Evolutionary conservation across 805 yeast genomes (phyloP).

Genomic region (Nadsonia fulvescens): DNA sequence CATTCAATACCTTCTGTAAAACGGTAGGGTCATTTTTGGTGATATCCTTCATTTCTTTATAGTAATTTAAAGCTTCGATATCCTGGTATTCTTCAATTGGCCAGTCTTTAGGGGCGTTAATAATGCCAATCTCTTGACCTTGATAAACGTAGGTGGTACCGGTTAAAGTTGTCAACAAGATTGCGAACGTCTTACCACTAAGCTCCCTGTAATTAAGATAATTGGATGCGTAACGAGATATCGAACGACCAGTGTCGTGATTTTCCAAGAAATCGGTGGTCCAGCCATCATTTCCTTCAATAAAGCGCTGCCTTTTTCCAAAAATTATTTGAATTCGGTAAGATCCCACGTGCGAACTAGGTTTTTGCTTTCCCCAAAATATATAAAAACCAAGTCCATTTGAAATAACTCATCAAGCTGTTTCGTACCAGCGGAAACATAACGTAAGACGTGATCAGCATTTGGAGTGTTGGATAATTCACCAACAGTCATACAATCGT

Average conservation of each 20-base stretch:
- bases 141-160: constrained; percentile 40
- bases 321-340: not conserved
- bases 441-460: no score
- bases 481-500: constrained; percentile 40
- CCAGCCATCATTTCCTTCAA: constrained; percentile 25
- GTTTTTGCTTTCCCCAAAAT: no score
- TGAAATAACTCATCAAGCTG: no score
- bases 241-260: constrained; percentile 39
- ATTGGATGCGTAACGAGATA: constrained; percentile 30
- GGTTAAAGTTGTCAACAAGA: constrained; percentile 27
- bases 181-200: constrained; percentile 31
- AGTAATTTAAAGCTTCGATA: constrained; percentile 22
- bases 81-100: constrained; percentile 32
- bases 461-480: no score
- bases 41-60: constrained; percentile 2
- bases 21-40: constrained; percentile 3
- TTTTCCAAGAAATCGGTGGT: constrained; percentile 36
- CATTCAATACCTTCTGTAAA: constrained; percentile 5
- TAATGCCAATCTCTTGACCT: constrained; percentile 45
- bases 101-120: constrained; percentile 26
- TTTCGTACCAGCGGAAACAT: no score
- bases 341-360: no score
- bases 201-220: constrained; percentile 20
- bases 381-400: no score
- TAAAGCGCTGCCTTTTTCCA: not conserved